Conservation (phyloP, 2,329 filamentous ascomycete genomes). For the Fusarium nygamai region DNA sequence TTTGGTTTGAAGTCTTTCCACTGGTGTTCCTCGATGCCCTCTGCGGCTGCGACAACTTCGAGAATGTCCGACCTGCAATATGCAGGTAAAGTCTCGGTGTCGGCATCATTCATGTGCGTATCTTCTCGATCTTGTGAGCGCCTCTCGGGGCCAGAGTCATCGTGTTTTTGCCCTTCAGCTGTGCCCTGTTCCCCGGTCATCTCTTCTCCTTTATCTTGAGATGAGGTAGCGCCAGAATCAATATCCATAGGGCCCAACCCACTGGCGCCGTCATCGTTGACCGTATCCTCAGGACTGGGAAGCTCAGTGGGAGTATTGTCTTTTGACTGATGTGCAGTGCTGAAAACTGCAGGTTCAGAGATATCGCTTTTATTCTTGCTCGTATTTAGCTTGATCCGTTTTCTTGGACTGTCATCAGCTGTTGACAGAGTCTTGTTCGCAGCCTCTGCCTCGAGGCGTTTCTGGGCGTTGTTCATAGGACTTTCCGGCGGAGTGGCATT, state of each 20-base stretch:
- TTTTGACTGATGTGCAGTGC: background rate
- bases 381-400: slow-evolving; percentile 7
- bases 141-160: background rate
- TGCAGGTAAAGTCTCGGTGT: background rate
- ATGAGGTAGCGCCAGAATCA: background rate
- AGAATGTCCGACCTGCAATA: slow-evolving; percentile 1
- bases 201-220: background rate
- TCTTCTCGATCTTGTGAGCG: background rate
- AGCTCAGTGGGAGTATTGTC: background rate
- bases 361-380: background rate
- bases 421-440: background rate
- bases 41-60: background rate
- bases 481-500: slow-evolving; percentile 4
- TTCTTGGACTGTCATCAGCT: background rate
- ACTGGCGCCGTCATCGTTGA: background rate
- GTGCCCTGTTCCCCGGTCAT: background rate
- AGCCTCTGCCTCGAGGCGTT: slow-evolving; percentile 1
- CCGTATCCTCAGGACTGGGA: background rate
- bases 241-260: background rate
- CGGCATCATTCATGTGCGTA: slow-evolving; percentile 5
- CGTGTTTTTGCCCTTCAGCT: background rate
- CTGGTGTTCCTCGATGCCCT: background rate
- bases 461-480: slow-evolving; percentile 14
- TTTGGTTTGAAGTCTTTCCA: slow-evolving; percentile 14
- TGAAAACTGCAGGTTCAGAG: background rate